Evolutionary conservation across 345 rosid genomes (phyloP), one percentile per base, ranked within the genome.

Genomic region (Eucalyptus curtisii): DNA sequence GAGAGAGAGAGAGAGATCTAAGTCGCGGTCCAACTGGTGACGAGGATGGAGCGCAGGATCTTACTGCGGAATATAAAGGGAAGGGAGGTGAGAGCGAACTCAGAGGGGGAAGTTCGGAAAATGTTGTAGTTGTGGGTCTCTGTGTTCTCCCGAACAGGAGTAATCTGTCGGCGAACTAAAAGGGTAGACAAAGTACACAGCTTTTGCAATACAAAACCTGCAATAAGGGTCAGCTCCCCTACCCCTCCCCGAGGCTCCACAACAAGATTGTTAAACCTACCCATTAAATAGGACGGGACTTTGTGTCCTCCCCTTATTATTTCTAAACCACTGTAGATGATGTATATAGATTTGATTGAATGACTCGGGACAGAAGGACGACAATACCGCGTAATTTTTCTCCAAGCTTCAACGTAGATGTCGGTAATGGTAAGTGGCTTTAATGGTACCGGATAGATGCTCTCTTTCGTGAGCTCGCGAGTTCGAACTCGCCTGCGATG

Each of bases 131-230:
- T 86, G 33, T 7, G 61, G 13, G 19, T 49, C 30, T 12, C 6
- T 52, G n/a, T 22, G 55, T 52, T 31, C 13, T 86, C 20, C 49
- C 37, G 81, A 22, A 24, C 22, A 7, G 7, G 22, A 33, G 87
- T 9, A 66, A 42, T 61, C 66, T 88, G 93, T 89, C 87, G 93
- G 93, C 85, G 81, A 90, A 88, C 88, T 86, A 88, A 88, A 80
- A 57, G 68, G 24, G 8, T 42, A 20, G 84, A 44, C 84, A 76
- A 40, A 40, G 84, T 76, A 76, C 84, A 5, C 47, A 40, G 30
- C 82, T 76, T 76, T 76, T 10, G 82, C 82, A 10, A 37, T 10
- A 27, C 40, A 8, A 48, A 15, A 8, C 37, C 22, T 17, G 25
- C 31, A 3, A 33, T 24, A 10, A 37, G 45, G 84, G 27, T 20